Base-by-base conservation (phyloP, 306 rosid species). In the Acacia crassicarpa region DNA sequence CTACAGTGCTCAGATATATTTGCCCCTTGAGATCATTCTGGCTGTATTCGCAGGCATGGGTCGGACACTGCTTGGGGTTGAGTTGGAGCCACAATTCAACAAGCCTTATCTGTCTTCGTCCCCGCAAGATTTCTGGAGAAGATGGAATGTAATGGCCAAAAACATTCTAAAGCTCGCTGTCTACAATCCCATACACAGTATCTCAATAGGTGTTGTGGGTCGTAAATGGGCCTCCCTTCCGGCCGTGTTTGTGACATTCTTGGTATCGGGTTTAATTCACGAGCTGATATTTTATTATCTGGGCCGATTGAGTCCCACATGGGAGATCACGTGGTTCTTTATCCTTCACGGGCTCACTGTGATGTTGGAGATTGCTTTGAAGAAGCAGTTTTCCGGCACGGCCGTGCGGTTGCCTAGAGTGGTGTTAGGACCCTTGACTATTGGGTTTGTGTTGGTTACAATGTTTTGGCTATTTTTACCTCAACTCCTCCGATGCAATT, bases 281-380 rank as follows among this genome's bases (percentile, higher is more conserved):
- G 93, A 91, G 84, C 75, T 89, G 56, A 73, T 85, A 0, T 84
- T 76, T 45, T 89, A 81, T 79, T 80, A 82, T 72, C 15, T 86
- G 81, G 87, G 92, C 19, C 83, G 92, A 0, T 22, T 76, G 49
- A 63, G 72, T 72, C 93, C 95, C 35, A 86, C 85, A 1, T 88
- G 91, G 92, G 85, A 87, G 67, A 80, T 91, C 15, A 88, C 86
- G 4, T 59, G 84, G 6, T 88, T 89, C 85, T 91, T 91, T 65
- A 0, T 88, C 3, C 63, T 91, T n/a, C 92, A 91, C 4, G 95
- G 95, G 12, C 35, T 84, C 9, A 78, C 87, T 49, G 6, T 49
- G 8, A 17, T 49, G 0, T 10, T 51, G 2, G 93, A 91, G 82
- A 74, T 86, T 16, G 33, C 8, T 6, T 27, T 85, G 61, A 88